phyloP scores from a whole-genome alignment of 148 eudicot genomes.

The Chenopodium album region DNA sequence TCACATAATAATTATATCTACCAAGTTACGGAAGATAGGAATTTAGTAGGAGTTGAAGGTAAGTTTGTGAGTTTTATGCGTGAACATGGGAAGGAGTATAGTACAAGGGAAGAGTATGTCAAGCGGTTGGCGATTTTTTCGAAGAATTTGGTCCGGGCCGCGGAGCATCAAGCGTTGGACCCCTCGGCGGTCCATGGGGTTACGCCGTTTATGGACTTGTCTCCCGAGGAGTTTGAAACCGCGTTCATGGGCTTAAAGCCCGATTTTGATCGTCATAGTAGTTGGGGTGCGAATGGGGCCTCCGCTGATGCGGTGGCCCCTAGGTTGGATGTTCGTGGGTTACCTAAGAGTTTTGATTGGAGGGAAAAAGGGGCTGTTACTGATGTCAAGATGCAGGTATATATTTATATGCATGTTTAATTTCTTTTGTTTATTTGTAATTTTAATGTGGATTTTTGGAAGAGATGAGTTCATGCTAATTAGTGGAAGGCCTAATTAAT shows the following conservation, averaged over 20 bases:
- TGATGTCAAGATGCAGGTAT: constrained; percentile 80
- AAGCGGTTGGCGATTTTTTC: constrained; percentile 65
- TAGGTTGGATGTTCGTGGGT: constrained; percentile 43
- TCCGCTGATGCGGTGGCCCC: constrained; percentile 12
- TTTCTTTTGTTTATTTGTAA: no score
- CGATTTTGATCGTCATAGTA: constrained; percentile 12
- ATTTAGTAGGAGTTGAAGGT: constrained; percentile 36
- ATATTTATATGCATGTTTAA: not conserved
- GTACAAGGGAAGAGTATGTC: constrained; percentile 60
- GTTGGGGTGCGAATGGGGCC: not conserved
- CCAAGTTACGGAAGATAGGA: constrained; percentile 35
- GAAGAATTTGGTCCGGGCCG: constrained; percentile 61
- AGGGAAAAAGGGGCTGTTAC: constrained; percentile 91
- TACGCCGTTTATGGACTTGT: constrained; percentile 73
- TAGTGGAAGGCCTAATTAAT: no score
- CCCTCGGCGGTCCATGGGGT: constrained; percentile 88
- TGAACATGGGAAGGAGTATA: constrained; percentile 58
- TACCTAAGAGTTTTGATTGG: constrained; percentile 88
- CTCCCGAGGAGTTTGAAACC: constrained; percentile 63
- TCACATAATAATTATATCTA: constrained; percentile 17
- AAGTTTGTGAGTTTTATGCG: constrained; percentile 49
- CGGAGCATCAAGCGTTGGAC: constrained; percentile 84
- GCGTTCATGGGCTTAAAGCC: constrained; percentile 53
- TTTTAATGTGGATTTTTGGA: no score
- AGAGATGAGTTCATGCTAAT: no score